Base-by-base conservation (phyloP, 192 early-diverging fungal genomes). In the Coemansia aciculifera region DNA sequence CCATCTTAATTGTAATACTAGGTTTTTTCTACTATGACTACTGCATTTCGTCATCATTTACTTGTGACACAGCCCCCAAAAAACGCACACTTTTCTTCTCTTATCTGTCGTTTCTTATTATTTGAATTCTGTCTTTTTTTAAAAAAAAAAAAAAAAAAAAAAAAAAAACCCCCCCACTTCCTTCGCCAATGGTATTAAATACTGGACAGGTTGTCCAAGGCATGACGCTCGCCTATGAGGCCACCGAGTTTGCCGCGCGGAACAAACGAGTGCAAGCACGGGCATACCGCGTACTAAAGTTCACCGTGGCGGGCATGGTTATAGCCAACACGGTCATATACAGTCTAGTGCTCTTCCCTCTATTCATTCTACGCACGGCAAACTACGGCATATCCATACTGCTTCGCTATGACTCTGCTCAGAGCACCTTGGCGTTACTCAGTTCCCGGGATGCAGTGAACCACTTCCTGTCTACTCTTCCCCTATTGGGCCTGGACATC, bases 401-500 rank as follows among this genome's bases (percentile, higher is more conserved):
- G 34, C 34, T 82, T 7, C 72, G 66, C 24, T 77, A 82, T 62
- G 80, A 82, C 44, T 5, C 67, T 5, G 17, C 71, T 2, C 61
- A 71, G 57, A 75, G 67, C 54, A 44, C 75, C n/a, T 44, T 77
- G 34, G 68, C 74, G 29, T 59, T 82, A 7, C 62, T 82, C 27
- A 82, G 75, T 59, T 74, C 75, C 23, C 42, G 69, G 17, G 65
- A 74, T 19, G 79, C 75, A 11, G 66, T 74, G 4, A 51, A 69
- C 44, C 79, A 77, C 56, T 82, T 82, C 43, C 46, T 82, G 36
- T 37, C 56, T 17, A 66, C 70, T 44, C 66, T 82, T 54, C 79
- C 79, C 15, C 72, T 82, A 40, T 65, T 82, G 12, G 71, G 72
- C 3, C 63, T 82, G 19, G 79, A 82, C 43, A 54, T 82, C 32